Evolutionary conservation across 257 asterid species (phyloP), one percentile per base, ranked within the genome.

Genomic region (Linderniella brevidens): DNA sequence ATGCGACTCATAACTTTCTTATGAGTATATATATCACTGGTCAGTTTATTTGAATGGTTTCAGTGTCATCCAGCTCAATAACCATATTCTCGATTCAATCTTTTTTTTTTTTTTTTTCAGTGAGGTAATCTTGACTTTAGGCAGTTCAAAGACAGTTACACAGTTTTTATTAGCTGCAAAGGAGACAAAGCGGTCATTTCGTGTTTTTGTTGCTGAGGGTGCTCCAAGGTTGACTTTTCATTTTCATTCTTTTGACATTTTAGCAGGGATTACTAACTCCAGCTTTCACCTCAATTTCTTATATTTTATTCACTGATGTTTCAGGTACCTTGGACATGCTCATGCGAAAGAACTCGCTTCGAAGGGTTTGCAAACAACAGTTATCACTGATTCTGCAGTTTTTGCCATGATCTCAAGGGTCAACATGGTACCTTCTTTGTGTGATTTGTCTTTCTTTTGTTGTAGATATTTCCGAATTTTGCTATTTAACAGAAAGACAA

Each of bases 371-470:
- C 93, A 83, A 60, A 73, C 95, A 43, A 87, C 95, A 19, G 80
- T 87, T 58, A 87, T 83, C 54, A 83, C 93, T 53, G 95, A 87
- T 72, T 80, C 97, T 66, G 93, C 95, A 46, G 86, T 87, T 59
- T 87, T 87, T 74, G 97, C 97, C 51, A 80, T 87, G 95, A 83
- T 87, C 62, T 87, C 97, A 46, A 76, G 97, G 51, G 97, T 87
- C 62, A 87, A 87, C 66, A 87, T 83, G 95, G 97, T 83, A 68
- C 35, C 66, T 54, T 13, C 37, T 50, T 19, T 15, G 61, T 54
- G 41, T 51, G 41, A 36, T 54, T 8, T 44, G 49, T 16, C 5
- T 32, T 13, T 16, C 17, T 49, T 20, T 43, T 36, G 8, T 61
- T 16, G 19, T 64, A 25, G 6, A 25, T 6, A 6, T 25, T 2